Percentiles rank a stretch among this genome's conserved stretches.
Conservation (phyloP, 306 rosid genomes). For the Oxytropis ochrocephala region DNA sequence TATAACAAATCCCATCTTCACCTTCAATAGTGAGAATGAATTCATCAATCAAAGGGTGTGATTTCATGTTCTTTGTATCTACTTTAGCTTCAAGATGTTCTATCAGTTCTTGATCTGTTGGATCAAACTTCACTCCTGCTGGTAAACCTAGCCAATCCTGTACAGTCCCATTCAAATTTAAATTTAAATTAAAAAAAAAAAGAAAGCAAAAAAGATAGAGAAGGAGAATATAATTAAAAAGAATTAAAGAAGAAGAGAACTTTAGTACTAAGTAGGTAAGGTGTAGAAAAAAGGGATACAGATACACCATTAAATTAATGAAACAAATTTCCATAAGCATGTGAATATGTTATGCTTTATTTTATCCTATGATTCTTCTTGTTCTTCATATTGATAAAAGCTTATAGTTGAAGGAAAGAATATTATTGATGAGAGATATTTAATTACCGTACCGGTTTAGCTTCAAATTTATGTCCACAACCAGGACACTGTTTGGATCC, state of each 20-base stretch:
- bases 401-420: conserved; percentile 33
- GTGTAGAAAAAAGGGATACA: background rate
- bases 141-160: conserved; percentile 99
- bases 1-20: conserved; percentile 98
- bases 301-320: conserved; percentile 8
- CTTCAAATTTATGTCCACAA: conserved; percentile 88
- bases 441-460: conserved; percentile 59
- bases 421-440: background rate
- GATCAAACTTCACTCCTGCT: conserved; percentile 98
- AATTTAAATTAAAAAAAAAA: conserved; percentile 5
- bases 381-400: conserved; percentile 7
- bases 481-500: conserved; percentile 96
- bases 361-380: conserved; percentile 16
- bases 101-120: conserved; percentile 96
- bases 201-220: background rate
- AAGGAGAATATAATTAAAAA: background rate
- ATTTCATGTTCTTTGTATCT: conserved; percentile 64
- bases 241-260: conserved; percentile 7
- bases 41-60: conserved; percentile 97
- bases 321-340: background rate
- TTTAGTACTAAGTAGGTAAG: background rate
- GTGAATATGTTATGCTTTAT: background rate
- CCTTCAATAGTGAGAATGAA: conserved; percentile 97
- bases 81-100: conserved; percentile 99
- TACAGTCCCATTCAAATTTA: conserved; percentile 18